These are phyloP conservation scores for Trichoderma gracile DNA, from an alignment of 2,329 filamentous ascomycete species.

Conservation along the genomic window DNA sequence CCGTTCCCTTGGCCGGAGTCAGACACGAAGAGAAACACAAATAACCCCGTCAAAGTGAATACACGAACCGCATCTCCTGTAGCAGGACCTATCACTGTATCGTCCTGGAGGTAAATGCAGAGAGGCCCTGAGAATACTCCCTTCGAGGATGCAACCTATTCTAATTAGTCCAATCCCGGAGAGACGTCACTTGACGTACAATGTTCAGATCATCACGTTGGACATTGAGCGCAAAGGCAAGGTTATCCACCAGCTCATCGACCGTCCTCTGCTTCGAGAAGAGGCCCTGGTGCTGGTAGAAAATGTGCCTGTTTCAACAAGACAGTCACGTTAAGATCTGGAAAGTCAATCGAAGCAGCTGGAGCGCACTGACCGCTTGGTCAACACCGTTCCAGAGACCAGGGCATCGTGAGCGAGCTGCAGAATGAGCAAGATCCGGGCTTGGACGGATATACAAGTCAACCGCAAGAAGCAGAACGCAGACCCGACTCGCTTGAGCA, in stretches of 20 bases:
- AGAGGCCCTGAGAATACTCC: constrained; percentile 66
- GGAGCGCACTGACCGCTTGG: constrained; percentile 56
- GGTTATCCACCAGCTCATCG: constrained; percentile 70
- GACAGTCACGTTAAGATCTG: not conserved
- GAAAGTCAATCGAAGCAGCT: too few species aligned
- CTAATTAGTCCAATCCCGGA: constrained; percentile 25
- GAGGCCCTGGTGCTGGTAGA: constrained; percentile 72
- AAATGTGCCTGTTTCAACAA: constrained; percentile 63
- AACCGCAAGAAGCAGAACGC: not conserved
- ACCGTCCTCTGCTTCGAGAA: constrained; percentile 70
- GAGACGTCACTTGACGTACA: constrained; percentile 45
- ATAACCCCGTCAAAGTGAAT: not conserved
- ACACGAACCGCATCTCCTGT: constrained; percentile 35
- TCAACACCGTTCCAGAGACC: constrained; percentile 54
- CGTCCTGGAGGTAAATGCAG: constrained; percentile 47
- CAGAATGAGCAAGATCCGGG: constrained; percentile 58
- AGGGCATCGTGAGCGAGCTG: constrained; percentile 62
- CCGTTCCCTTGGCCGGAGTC: constrained; percentile 50
- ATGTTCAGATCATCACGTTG: constrained; percentile 68
- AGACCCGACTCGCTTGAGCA: not conserved
- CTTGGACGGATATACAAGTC: constrained; percentile 38
- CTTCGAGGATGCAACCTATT: constrained; percentile 70
- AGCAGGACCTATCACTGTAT: constrained; percentile 40
- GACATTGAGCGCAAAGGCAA: constrained; percentile 69
- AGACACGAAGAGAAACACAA: constrained; percentile 3